phyloP scores from a whole-genome alignment of 225 moss, liverwort and hornwort genomes.

The Pleurozium schreberi region DNA sequence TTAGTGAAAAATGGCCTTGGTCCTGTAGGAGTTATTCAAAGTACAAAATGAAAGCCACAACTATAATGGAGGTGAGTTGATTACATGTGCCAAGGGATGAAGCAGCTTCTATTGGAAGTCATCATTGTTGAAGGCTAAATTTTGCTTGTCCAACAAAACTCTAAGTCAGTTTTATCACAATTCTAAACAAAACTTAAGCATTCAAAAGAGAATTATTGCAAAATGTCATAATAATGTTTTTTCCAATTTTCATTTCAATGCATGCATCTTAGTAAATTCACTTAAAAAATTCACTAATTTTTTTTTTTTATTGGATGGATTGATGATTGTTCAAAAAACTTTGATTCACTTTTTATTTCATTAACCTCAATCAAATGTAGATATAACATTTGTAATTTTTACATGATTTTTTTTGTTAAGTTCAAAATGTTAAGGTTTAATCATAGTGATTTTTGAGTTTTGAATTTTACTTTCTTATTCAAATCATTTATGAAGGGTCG shows the following conservation, averaged over 20 bases:
- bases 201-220: neutral
- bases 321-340: neutral
- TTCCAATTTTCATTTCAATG: neutral
- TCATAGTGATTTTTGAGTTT: no score
- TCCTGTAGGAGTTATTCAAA: no score
- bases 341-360: neutral
- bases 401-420: no score
- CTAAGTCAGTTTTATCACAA: neutral
- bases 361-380: no score
- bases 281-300: neutral
- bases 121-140: neutral
- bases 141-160: fast-evolving
- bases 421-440: no score
- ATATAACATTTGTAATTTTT: no score
- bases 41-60: neutral
- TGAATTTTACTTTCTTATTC: no score
- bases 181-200: neutral
- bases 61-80: no score
- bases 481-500: no score
- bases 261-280: neutral
- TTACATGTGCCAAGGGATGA: fast-evolving
- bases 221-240: neutral
- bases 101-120: neutral
- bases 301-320: neutral
- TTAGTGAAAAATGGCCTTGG: no score